These are phyloP conservation scores for Hygrophoropsis aurantiaca DNA, from an alignment of 768 basidiomycete genomes.

Conservation along the genomic window DNA sequence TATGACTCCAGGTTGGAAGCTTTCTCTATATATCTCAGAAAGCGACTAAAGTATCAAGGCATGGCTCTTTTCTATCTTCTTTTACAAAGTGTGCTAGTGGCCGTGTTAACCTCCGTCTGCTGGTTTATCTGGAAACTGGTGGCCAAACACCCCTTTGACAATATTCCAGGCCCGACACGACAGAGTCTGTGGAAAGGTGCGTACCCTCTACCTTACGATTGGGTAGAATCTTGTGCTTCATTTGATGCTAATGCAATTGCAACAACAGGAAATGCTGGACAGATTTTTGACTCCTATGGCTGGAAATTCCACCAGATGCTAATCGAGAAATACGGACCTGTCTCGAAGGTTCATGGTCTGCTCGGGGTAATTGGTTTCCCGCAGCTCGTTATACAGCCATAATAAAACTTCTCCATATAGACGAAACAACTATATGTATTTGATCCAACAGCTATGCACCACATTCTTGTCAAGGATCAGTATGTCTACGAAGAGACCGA, in stretches of 20 bases:
- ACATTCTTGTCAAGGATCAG: constrained; percentile 26
- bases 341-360: background rate
- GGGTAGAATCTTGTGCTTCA: too few species aligned
- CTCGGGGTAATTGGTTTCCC: background rate
- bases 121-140: constrained; percentile 2
- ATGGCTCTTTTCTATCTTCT: background rate
- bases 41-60: background rate
- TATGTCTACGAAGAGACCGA: constrained; percentile 21
- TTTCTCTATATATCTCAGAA: too few species aligned
- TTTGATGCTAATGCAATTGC: too few species aligned
- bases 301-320: background rate
- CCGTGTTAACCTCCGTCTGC: too few species aligned
- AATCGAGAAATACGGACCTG: background rate
- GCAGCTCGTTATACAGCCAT: too few species aligned
- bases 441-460: constrained; percentile 25
- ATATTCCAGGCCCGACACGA: background rate
- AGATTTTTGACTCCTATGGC: background rate
- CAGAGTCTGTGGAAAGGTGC: background rate
- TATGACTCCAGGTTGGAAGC: too few species aligned
- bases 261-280: background rate
- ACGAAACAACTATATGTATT: constrained; percentile 16
- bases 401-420: background rate
- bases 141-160: constrained; percentile 1
- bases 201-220: too few species aligned
- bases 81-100: background rate